phyloP scores from a whole-genome alignment of 108 stramenopile species.

The Cyclotella choctawhatcheeana region DNA sequence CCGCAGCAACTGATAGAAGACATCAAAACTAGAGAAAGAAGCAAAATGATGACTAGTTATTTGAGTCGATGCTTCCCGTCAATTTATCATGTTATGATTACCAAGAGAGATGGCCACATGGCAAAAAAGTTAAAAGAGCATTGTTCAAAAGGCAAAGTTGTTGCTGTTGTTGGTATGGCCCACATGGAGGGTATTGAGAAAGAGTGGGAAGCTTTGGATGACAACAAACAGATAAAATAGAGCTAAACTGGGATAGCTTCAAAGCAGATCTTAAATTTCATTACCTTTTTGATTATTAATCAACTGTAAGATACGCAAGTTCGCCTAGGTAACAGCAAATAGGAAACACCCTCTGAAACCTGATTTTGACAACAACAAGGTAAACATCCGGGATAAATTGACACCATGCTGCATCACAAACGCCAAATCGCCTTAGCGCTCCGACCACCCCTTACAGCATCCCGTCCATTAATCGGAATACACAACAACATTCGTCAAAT shows the following conservation, averaged over 20 bases:
- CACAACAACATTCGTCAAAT: not conserved
- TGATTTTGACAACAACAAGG: no score
- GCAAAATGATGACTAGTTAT: slow-evolving; percentile 12
- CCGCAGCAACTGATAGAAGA: slow-evolving; percentile 13
- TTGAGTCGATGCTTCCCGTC: slow-evolving; percentile 14
- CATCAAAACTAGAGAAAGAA: slow-evolving; percentile 27
- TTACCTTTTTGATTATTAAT: no score
- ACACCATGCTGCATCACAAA: no score
- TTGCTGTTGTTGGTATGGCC: slow-evolving; percentile 39
- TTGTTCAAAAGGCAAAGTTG: slow-evolving; percentile 30
- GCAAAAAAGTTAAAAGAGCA: slow-evolving; percentile 15
- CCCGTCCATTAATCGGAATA: no score
- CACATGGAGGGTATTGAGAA: slow-evolving; percentile 39
- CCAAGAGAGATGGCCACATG: slow-evolving; percentile 32
- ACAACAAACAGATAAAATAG: not conserved
- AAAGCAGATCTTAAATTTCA: no score
- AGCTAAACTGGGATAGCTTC: no score
- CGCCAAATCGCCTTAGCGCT: no score
- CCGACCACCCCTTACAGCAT: not conserved
- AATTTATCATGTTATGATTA: slow-evolving; percentile 17
- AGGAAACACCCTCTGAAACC: no score
- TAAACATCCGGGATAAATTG: no score
- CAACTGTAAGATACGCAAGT: no score
- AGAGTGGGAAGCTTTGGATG: slow-evolving; percentile 27
- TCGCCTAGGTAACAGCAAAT: no score